Percentiles rank a stretch among this genome's conserved stretches.
Evolutionary conservation across 805 yeast species (phyloP).

Genomic region (Metschnikowia matae): DNA sequence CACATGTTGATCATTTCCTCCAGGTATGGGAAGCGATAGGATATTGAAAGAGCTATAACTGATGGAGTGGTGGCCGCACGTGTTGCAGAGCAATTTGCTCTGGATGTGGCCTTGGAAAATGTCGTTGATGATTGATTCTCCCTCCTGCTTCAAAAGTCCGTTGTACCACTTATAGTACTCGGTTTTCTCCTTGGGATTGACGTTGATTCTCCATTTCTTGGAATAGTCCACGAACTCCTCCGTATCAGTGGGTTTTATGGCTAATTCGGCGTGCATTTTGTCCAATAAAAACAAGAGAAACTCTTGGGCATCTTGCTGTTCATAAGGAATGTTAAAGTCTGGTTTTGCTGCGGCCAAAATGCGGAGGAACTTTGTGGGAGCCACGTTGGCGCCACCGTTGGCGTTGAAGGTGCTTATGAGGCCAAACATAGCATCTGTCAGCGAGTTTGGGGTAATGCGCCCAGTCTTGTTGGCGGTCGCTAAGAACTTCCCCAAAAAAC

Average conservation of each 20-base stretch:
- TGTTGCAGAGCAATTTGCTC: conserved; percentile 56
- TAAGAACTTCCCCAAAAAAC: conserved; percentile 47
- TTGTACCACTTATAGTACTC: conserved; percentile 65
- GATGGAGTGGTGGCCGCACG: conserved; percentile 58
- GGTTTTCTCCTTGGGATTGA: conserved; percentile 31
- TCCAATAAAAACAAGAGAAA: conserved; percentile 64
- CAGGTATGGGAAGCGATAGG: conserved; percentile 59
- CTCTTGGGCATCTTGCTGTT: conserved; percentile 82
- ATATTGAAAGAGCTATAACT: conserved; percentile 62
- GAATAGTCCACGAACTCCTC: conserved; percentile 21
- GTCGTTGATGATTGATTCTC: conserved; percentile 62
- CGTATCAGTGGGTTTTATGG: conserved; percentile 20
- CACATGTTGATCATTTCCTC: conserved; percentile 19
- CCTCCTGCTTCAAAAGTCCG: conserved; percentile 48
- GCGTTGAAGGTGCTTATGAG: conserved; percentile 54
- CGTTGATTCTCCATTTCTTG: conserved; percentile 30
- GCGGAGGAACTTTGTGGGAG: conserved; percentile 61
- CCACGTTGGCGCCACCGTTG: conserved; percentile 58
- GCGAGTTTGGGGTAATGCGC: conserved; percentile 6
- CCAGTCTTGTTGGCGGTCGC: conserved; percentile 22
- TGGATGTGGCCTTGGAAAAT: conserved; percentile 73
- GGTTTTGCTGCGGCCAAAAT: conserved; percentile 53
- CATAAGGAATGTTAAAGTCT: conserved; percentile 63
- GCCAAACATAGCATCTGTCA: conserved; percentile 50
- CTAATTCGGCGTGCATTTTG: conserved; percentile 63